These are phyloP conservation scores for Luffa aegyptiaca DNA, from an alignment of 306 rosid species.

Conservation along the genomic window DNA sequence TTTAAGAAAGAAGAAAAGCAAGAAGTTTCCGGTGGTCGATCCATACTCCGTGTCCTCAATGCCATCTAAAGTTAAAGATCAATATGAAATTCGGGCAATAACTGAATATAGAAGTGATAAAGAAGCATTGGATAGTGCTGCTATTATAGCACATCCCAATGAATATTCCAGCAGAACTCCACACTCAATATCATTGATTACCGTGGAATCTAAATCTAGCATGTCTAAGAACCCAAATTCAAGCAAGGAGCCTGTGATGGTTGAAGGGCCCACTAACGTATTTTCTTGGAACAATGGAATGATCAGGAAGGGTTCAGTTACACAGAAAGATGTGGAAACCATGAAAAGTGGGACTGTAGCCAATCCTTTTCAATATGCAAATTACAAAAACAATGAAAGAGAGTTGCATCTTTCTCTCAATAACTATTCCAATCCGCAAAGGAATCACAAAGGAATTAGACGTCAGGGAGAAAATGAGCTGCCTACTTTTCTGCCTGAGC, in stretches of 20 bases:
- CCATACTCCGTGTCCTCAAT: slow-evolving; percentile 22
- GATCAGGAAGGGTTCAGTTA: slow-evolving; percentile 17
- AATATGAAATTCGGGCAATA: slow-evolving; percentile 24
- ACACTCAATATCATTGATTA: slow-evolving; percentile 21
- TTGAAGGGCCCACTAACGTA: slow-evolving; percentile 27
- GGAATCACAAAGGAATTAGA: slow-evolving; percentile 28
- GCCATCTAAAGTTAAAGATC: slow-evolving; percentile 25
- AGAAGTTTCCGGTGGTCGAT: slow-evolving; percentile 30
- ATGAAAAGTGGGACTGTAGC: slow-evolving; percentile 24
- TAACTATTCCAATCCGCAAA: slow-evolving; percentile 28
- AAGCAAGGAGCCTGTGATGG: slow-evolving; percentile 37
- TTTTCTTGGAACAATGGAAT: slow-evolving; percentile 28
- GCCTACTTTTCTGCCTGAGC: slow-evolving; percentile 34
- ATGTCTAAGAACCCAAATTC: slow-evolving; percentile 28
- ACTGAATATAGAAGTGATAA: slow-evolving; percentile 21
- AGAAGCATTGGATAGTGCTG: slow-evolving; percentile 17
- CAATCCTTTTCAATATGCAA: slow-evolving; percentile 27
- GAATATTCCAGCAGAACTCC: slow-evolving; percentile 26
- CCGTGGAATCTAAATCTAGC: slow-evolving; percentile 33
- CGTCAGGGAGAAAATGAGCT: slow-evolving; percentile 35
- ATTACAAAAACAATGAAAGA: slow-evolving; percentile 25
- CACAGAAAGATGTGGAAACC: slow-evolving; percentile 32
- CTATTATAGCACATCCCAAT: slow-evolving; percentile 20
- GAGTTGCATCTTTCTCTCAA: slow-evolving; percentile 51
- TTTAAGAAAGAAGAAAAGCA: slow-evolving; percentile 48